Conservation (phyloP, 2,329 filamentous ascomycete species). For the Hypomyces perniciosus region DNA sequence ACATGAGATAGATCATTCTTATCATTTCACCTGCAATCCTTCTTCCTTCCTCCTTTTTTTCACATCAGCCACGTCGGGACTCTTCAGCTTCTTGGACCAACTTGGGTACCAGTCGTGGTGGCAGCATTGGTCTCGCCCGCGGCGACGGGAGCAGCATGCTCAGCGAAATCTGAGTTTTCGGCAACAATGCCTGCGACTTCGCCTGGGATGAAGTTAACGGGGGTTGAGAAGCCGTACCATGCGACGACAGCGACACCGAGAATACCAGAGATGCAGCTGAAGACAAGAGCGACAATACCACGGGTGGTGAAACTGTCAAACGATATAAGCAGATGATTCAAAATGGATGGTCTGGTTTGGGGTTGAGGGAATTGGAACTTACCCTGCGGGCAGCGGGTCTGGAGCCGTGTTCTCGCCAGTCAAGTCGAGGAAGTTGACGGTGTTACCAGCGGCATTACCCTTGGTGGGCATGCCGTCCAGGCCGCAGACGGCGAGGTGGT, state of each 20-base stretch:
- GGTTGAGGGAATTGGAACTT: conserved; percentile 21
- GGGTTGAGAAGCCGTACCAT: conserved; percentile 51
- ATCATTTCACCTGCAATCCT: not conserved
- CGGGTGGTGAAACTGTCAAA: conserved; percentile 53
- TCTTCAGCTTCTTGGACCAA: not conserved
- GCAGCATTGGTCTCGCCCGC: not conserved
- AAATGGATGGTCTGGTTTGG: not conserved
- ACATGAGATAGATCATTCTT: conserved; percentile 1
- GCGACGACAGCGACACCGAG: conserved; percentile 61
- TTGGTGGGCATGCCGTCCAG: conserved; percentile 41
- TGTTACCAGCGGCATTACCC: conserved; percentile 75
- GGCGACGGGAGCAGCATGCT: not conserved
- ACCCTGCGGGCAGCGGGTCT: conserved; percentile 55
- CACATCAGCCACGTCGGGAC: not conserved
- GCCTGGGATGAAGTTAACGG: conserved; percentile 13
- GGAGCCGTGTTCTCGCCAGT: conserved; percentile 53
- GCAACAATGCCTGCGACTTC: conserved; percentile 7
- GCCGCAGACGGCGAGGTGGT: conserved; percentile 53
- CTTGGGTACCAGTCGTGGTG: not conserved
- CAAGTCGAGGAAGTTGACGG: conserved; percentile 56
- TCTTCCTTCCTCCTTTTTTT: not conserved
- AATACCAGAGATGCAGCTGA: conserved; percentile 63
- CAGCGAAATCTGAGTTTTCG: conserved; percentile 7
- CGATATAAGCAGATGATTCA: not conserved
- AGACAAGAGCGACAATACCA: conserved; percentile 69